Evolutionary conservation across 169 alveolate species (phyloP).

Genomic region (Eimeria acervulina): DNA sequence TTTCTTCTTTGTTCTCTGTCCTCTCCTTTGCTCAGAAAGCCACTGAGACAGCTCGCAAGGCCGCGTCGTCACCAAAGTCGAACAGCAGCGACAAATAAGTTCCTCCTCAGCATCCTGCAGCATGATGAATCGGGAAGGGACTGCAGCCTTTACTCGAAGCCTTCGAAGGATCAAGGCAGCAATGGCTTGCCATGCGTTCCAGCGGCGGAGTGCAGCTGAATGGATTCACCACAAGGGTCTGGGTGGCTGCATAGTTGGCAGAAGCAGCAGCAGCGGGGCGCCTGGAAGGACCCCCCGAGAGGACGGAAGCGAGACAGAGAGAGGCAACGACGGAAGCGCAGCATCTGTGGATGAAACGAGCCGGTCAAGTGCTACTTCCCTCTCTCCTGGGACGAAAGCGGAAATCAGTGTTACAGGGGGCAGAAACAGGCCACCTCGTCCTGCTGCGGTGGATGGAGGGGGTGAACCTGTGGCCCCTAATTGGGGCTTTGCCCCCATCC

Average conservation of each 20-base stretch:
- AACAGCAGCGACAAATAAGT: not conserved
- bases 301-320: not conserved
- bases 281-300: not conserved
- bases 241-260: not conserved
- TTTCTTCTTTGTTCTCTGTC: not conserved
- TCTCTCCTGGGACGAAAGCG: not conserved
- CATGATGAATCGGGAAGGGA: constrained; percentile 8
- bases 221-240: not conserved
- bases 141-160: not conserved
- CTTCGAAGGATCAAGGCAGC: constrained; percentile 23
- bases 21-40: constrained; percentile 42
- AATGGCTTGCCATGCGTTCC: not conserved
- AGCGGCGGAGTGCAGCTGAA: not conserved
- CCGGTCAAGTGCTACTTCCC: not conserved
- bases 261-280: not conserved
- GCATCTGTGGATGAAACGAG: not conserved
- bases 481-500: constrained; percentile 72
- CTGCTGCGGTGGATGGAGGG: not conserved
- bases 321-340: not conserved
- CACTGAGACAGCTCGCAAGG: constrained; percentile 21
- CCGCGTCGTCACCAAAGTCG: constrained; percentile 24
- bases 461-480: not conserved
- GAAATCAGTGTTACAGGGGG: not conserved
- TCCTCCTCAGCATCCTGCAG: not conserved
- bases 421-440: not conserved